Base-by-base conservation (phyloP, 345 rosid species). In the Carallia brachiata region DNA sequence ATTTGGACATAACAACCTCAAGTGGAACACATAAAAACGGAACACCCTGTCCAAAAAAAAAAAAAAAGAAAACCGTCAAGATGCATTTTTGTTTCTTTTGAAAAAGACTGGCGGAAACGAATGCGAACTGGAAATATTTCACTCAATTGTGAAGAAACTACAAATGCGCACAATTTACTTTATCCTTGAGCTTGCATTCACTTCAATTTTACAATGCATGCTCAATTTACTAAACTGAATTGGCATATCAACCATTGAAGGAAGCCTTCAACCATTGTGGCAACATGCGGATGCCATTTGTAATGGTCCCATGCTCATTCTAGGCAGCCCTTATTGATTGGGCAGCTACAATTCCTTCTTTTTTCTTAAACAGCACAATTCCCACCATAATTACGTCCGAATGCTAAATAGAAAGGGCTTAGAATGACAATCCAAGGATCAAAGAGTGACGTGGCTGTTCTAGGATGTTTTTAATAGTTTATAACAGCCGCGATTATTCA, bases 1-100 rank as follows among this genome's bases (percentile, higher is more conserved):
- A 95, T 77, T 92, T 92, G 18, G 98, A 95, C 91, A 95, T 34
- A 54, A 92, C 88, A 66, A 86, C 84, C 84, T 95, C 98, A 70
- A 88, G 79, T 17, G 99, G 99, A 60, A 95, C 97, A 79, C 89
- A 92, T 47, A 95, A 78, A 71, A 95, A 78, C 1, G 96, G 98
- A 48, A 88, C 90, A 56, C 96, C 96, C 97, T 95, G 82, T 31
- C 57, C 23, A 23, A 23, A 23, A 23, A 23, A 23, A 23, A 75
- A 61, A 44, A 12, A 44, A 44, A 12, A 12, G 1, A 23, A 23
- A 23, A 23, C 23, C 12, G 50, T 3, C 17, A 0, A 44, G 50
- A 12, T 12, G 16, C 50, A 3, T 2, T 44, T 44, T 44, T 12
- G 10, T 13, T 23, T 23, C 23, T 23, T 23, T 23, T 23, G 1